Conservation (phyloP, 257 asterid species). For the Gentiana macrophylla region DNA sequence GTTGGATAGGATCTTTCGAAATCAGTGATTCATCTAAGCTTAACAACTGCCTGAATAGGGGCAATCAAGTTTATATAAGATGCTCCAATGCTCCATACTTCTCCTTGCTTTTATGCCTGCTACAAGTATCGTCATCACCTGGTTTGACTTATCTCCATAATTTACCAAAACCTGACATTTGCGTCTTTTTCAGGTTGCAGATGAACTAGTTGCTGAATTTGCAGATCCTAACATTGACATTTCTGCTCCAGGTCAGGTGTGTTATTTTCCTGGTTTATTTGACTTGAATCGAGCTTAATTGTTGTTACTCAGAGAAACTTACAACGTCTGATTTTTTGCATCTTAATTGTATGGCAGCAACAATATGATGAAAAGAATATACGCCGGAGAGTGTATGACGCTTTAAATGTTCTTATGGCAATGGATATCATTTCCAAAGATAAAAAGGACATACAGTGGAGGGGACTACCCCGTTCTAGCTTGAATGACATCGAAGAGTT, state of each 20-base stretch:
- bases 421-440: conserved; percentile 98
- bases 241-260: conserved; percentile 82
- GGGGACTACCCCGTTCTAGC: conserved; percentile 87
- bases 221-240: conserved; percentile 54
- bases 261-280: conserved; percentile 4
- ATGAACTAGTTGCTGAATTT: conserved; percentile 96
- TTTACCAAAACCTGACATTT: conserved; percentile 11
- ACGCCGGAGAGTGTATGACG: conserved; percentile 94
- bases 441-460: conserved; percentile 98
- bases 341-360: conserved; percentile 41
- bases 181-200: conserved; percentile 66
- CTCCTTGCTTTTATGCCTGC: neutral
- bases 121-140: neutral
- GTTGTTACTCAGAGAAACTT: neutral
- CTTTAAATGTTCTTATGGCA: conserved; percentile 95
- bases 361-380: conserved; percentile 98
- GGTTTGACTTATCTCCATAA: neutral
- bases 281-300: neutral
- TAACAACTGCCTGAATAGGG: neutral
- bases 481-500: conserved; percentile 80
- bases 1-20: too few species aligned
- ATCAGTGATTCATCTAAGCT: neutral
- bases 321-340: neutral
- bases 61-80: neutral
- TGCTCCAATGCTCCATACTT: conserved; percentile 2